A percentile compares a stretch with the other conserved stretches of the same genome.
These are phyloP conservation scores for Tetraselmis striata DNA, from an alignment of 139 green algal genomes.

Conservation along the genomic window DNA sequence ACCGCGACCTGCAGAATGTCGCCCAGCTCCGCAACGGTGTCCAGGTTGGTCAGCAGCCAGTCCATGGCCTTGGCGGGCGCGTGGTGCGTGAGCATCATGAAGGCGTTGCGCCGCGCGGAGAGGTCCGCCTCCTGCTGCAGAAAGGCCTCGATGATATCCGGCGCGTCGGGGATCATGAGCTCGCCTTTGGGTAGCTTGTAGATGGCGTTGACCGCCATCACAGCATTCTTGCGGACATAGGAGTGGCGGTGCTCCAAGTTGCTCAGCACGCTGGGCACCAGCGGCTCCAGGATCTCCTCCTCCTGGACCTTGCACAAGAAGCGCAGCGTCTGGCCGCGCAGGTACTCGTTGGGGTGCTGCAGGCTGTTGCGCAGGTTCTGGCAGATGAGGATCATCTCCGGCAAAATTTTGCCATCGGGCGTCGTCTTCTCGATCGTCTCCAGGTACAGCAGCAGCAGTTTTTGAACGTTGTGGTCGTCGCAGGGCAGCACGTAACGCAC, in stretches of 20 bases:
- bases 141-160: conserved; percentile 90
- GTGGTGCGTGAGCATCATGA: conserved; percentile 81
- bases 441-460: conserved; percentile 97
- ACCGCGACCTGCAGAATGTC: conserved; percentile 95
- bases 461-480: conserved; percentile 97
- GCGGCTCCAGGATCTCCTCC: conserved; percentile 95
- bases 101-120: conserved; percentile 87
- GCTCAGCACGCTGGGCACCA: conserved; percentile 85
- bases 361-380: conserved; percentile 99
- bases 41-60: conserved; percentile 81
- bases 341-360: conserved; percentile 99
- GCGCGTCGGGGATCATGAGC: conserved; percentile 81
- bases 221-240: conserved; percentile 94
- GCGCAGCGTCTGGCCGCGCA: conserved; percentile 87
- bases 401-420: conserved; percentile 85
- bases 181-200: conserved; percentile 92
- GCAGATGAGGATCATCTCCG: conserved; percentile 99
- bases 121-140: conserved; percentile 68
- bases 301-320: conserved; percentile 96
- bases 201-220: conserved; percentile 88
- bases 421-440: conserved; percentile 99
- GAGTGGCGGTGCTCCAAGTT: conserved; percentile 97
- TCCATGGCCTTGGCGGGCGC: conserved; percentile 75
- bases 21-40: conserved; percentile 81
- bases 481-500: conserved; percentile 96